phyloP scores from a whole-genome alignment of 1,139 yeast genomes.

The Candida pseudoviswanathii region DNA sequence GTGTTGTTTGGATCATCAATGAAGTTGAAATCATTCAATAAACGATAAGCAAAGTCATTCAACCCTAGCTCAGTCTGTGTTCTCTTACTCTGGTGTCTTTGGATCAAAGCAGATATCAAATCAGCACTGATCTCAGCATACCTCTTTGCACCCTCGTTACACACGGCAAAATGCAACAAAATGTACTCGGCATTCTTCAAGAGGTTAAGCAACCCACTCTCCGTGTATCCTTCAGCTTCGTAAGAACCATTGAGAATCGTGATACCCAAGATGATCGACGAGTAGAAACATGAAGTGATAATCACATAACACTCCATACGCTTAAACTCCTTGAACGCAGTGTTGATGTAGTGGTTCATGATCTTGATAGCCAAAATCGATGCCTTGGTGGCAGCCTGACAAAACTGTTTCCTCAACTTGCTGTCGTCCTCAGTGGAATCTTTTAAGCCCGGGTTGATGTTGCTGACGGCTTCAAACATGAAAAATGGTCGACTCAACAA shows the following conservation, averaged over 20 bases:
- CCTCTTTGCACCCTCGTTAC: constrained; percentile 20
- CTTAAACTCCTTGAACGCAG: constrained; percentile 14
- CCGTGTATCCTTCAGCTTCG: constrained; percentile 19
- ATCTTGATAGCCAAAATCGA: constrained; percentile 20
- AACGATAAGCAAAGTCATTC: constrained; percentile 12
- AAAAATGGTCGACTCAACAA: constrained; percentile 50
- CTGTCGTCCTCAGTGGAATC: constrained; percentile 10
- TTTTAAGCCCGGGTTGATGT: constrained; percentile 10
- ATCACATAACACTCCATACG: constrained; percentile 21
- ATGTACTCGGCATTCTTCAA: constrained; percentile 18
- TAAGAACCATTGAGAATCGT: constrained; percentile 18
- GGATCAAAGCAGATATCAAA: constrained; percentile 18
- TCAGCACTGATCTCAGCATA: constrained; percentile 19
- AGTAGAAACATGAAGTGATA: constrained; percentile 20
- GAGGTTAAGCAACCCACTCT: constrained; percentile 17
- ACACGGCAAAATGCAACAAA: constrained; percentile 18
- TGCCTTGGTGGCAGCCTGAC: constrained; percentile 20
- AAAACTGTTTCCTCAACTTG: constrained; percentile 16
- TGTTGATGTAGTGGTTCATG: constrained; percentile 20
- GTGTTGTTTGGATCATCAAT: constrained; percentile 17
- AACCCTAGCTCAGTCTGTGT: constrained; percentile 3
- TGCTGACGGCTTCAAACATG: constrained; percentile 25
- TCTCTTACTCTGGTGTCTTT: constrained; percentile 10
- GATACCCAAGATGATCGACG: constrained; percentile 21
- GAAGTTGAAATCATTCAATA: constrained; percentile 19